Percentiles rank a stretch among this genome's conserved stretches.
Evolutionary conservation across 108 stramenopile species (phyloP).

Genomic region (Fistulifera solaris): DNA sequence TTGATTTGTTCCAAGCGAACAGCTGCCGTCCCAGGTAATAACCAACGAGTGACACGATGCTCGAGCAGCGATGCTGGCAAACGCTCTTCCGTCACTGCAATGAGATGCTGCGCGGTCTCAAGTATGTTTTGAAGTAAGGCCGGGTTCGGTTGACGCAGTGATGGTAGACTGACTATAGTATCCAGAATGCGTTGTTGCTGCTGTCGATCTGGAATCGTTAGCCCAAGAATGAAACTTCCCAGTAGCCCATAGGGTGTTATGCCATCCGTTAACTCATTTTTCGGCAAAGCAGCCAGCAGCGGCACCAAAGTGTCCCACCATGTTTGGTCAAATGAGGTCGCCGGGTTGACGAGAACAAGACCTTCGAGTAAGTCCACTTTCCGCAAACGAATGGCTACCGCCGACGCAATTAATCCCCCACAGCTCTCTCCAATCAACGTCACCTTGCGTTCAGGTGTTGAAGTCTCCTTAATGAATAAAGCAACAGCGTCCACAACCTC

Average conservation of each 20-base stretch:
- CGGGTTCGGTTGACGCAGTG: constrained; percentile 6
- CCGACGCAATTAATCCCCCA: constrained; percentile 73
- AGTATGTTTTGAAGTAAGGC: constrained; percentile 6
- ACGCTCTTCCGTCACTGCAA: constrained; percentile 43
- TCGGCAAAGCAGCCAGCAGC: constrained; percentile 28
- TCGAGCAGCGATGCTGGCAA: constrained; percentile 51
- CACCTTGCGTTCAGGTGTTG: constrained; percentile 23
- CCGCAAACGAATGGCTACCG: constrained; percentile 46
- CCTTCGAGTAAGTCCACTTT: constrained; percentile 27
- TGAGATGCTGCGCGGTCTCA: constrained; percentile 33
- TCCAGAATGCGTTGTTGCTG: constrained; percentile 45
- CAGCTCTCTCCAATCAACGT: constrained; percentile 82
- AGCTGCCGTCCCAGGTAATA: constrained; percentile 51
- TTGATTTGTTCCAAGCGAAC: constrained; percentile 43
- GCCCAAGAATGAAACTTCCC: constrained; percentile 45
- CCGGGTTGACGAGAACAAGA: constrained; percentile 81
- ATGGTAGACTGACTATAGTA: constrained; percentile 22
- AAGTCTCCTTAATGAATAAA: constrained; percentile 24
- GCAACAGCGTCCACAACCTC: constrained; percentile 37
- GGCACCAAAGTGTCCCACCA: constrained; percentile 62
- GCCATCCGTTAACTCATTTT: constrained; percentile 17
- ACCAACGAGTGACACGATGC: constrained; percentile 67
- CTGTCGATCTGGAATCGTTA: constrained; percentile 40
- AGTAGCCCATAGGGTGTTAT: constrained; percentile 56
- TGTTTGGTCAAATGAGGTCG: constrained; percentile 79